Evolutionary conservation across 805 yeast species (phyloP).

Genomic region (Ogataea parapolymorpha): DNA sequence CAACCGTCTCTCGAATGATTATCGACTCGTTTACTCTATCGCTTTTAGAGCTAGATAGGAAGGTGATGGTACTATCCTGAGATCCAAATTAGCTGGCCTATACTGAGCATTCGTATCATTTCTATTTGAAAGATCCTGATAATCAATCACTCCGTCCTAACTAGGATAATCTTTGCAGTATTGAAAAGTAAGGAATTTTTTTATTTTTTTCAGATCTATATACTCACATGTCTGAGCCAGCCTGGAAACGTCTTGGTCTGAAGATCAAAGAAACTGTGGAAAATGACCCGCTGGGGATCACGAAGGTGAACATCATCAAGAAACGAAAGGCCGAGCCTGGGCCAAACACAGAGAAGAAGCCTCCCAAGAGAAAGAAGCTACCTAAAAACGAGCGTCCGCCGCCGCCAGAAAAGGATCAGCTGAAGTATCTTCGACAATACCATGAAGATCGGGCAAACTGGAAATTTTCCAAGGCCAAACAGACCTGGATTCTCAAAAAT

Average conservation of each 20-base stretch:
- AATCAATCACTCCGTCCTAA: no score
- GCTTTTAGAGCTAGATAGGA: no score
- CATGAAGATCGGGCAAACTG: slow-evolving; percentile 55
- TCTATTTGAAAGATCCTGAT: no score
- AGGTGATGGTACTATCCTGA: no score
- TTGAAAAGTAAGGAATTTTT: not conserved
- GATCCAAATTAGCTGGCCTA: no score
- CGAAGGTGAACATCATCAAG: slow-evolving; percentile 41
- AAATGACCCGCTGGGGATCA: slow-evolving; percentile 43
- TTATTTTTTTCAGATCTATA: not conserved
- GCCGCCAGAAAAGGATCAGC: slow-evolving; percentile 76
- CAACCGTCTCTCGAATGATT: no score
- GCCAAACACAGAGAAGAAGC: slow-evolving; percentile 42
- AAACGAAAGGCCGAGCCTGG: slow-evolving; percentile 27
- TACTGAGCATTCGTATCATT: no score
- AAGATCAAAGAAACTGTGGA: slow-evolving; percentile 48
- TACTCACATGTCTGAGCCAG: slow-evolving; percentile 49
- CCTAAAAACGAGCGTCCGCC: slow-evolving; percentile 67
- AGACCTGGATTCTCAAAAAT: slow-evolving; percentile 77
- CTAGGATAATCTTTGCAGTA: no score
- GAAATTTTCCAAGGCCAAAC: slow-evolving; percentile 86
- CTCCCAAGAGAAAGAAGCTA: slow-evolving; percentile 65
- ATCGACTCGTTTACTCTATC: no score
- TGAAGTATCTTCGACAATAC: slow-evolving; percentile 59
- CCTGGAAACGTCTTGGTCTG: slow-evolving; percentile 80